phyloP scores from a whole-genome alignment of 164 flowering plant species.

The Stephania japonica region DNA sequence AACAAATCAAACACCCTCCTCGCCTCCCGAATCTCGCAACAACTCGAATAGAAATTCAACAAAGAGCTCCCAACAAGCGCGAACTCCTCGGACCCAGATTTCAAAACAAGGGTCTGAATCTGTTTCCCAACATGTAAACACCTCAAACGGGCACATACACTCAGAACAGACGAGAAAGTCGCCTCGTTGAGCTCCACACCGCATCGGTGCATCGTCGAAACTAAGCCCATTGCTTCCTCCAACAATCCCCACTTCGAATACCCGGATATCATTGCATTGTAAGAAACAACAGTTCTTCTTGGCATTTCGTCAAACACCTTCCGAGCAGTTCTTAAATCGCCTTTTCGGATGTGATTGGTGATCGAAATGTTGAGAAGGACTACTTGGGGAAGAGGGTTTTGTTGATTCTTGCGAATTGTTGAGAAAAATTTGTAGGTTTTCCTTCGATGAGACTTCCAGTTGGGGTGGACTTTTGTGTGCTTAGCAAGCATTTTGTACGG shows the following conservation, averaged over 20 bases:
- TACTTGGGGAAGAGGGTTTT: conserved; percentile 9
- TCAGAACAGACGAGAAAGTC: conserved; percentile 40
- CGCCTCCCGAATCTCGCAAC: conserved; percentile 32
- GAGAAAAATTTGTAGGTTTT: conserved; percentile 15
- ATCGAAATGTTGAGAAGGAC: conserved; percentile 38
- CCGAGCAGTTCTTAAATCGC: conserved; percentile 40
- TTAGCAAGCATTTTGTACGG: conserved; percentile 8
- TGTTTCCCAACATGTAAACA: conserved; percentile 34
- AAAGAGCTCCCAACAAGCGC: conserved; percentile 51
- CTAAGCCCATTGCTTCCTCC: conserved; percentile 33
- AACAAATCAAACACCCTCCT: conserved; percentile 40
- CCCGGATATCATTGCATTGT: conserved; percentile 63
- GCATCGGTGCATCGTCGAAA: conserved; percentile 38
- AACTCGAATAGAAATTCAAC: conserved; percentile 44
- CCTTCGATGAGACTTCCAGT: conserved; percentile 29
- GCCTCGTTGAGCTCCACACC: conserved; percentile 39
- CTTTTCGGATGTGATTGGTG: conserved; percentile 13
- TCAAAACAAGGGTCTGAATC: conserved; percentile 51
- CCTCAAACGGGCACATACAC: conserved; percentile 38
- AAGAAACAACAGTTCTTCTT: conserved; percentile 47
- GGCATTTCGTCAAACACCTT: conserved; percentile 57
- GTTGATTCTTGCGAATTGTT: neutral
- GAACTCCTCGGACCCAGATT: conserved; percentile 44
- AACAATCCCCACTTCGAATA: conserved; percentile 38
- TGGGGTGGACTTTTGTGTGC: conserved; percentile 9